A percentile compares a stretch with the other conserved stretches of the same genome.
phyloP scores from a whole-genome alignment of 805 yeast species.

The Kockiozyma suomiensis region DNA sequence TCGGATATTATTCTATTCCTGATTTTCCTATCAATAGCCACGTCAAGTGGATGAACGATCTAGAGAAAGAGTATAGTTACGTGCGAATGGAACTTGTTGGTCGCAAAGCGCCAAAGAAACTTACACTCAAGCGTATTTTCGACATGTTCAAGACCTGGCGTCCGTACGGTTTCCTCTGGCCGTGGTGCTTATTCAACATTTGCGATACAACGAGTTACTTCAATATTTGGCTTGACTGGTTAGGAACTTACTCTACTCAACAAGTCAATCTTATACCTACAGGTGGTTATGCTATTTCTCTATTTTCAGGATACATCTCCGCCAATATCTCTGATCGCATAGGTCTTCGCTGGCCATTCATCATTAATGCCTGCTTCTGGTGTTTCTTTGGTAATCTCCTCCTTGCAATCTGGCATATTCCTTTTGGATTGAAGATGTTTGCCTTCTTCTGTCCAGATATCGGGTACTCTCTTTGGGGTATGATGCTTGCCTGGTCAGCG shows the following conservation, averaged over 20 bases:
- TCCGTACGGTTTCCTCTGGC: slow-evolving; percentile 28
- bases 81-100: slow-evolving; percentile 31
- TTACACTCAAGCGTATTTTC: slow-evolving; percentile 20
- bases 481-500: slow-evolving; percentile 39
- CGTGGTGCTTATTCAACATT: slow-evolving; percentile 27
- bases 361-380: slow-evolving; percentile 29
- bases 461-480: slow-evolving; percentile 32
- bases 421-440: slow-evolving; percentile 43
- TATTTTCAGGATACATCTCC: slow-evolving; percentile 38
- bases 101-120: slow-evolving; percentile 27
- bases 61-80: slow-evolving; percentile 27
- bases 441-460: slow-evolving; percentile 31
- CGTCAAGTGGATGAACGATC: slow-evolving; percentile 50
- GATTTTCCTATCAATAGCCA: slow-evolving; percentile 62
- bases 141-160: slow-evolving; percentile 26
- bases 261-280: slow-evolving; percentile 44
- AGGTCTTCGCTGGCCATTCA: slow-evolving; percentile 40
- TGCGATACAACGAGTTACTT: slow-evolving; percentile 36
- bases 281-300: slow-evolving; percentile 42
- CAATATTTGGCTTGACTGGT: slow-evolving; percentile 42
- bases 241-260: slow-evolving; percentile 35
- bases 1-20: slow-evolving; percentile 51
- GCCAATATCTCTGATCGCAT: slow-evolving; percentile 41
- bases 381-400: slow-evolving; percentile 40
- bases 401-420: slow-evolving; percentile 50